These are phyloP conservation scores for Xylariaceae sp. DNA, from an alignment of 2,329 filamentous ascomycete species.

Conservation along the genomic window DNA sequence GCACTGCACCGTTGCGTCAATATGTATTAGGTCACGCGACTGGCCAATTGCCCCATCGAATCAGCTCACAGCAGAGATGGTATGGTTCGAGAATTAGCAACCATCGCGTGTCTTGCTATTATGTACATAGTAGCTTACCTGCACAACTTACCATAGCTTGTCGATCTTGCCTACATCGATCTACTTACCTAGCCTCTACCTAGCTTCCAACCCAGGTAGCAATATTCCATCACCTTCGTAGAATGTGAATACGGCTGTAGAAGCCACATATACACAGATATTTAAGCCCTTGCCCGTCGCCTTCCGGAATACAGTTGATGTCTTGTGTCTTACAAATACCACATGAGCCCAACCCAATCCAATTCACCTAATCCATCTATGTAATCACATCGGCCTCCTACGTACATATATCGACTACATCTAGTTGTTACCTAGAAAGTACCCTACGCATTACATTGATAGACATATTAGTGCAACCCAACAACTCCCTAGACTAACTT, in stretches of 20 bases:
- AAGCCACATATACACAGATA: conserved; percentile 10
- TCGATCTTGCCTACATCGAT: not conserved
- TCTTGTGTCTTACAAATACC: conserved; percentile 22
- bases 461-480: conserved; percentile 26
- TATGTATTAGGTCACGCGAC: conserved; percentile 20
- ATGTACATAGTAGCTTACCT: too few relatives aligned
- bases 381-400: conserved; percentile 16
- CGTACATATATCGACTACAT: too few relatives aligned
- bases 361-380: conserved; percentile 14
- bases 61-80: conserved; percentile 22
- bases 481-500: conserved; percentile 13
- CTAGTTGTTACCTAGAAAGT: too few relatives aligned
- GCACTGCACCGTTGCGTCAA: conserved; percentile 22
- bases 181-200: not conserved
- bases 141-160: too few relatives aligned
- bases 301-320: not conserved
- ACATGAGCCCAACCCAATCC: conserved; percentile 10
- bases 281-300: conserved; percentile 1
- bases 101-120: conserved; percentile 26
- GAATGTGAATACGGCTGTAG: not conserved
- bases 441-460: too few relatives aligned
- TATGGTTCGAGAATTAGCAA: conserved; percentile 24
- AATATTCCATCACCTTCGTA: not conserved
- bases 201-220: too few relatives aligned
- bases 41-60: conserved; percentile 27